Evolutionary conservation across 2,329 filamentous ascomycete species (phyloP).

Genomic region (Penicillium sp.): DNA sequence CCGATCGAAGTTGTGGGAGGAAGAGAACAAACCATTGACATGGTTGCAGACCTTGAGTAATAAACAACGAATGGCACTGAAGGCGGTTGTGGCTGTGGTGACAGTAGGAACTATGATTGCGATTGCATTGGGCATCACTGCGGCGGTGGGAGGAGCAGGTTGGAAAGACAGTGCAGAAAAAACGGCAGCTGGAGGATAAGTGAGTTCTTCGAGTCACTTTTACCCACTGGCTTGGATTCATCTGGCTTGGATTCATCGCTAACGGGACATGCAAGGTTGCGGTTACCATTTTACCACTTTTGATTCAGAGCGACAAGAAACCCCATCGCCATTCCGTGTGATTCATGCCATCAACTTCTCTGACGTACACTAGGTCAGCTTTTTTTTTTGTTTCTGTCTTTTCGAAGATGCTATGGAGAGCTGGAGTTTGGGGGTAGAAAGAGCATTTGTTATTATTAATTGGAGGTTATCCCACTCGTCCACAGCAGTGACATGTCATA

Average conservation of each 20-base stretch:
- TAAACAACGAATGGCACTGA: conserved; percentile 41
- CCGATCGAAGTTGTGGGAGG: conserved; percentile 37
- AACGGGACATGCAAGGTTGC: background rate
- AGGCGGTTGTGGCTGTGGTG: conserved; percentile 43
- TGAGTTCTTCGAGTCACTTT: conserved; percentile 10
- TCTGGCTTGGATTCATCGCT: background rate
- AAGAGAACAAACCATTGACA: conserved; percentile 35
- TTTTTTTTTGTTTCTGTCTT: background rate
- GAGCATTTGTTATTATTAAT: background rate
- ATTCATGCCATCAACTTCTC: background rate
- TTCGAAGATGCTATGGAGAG: background rate
- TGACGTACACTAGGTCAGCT: background rate
- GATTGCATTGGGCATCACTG: conserved; percentile 47
- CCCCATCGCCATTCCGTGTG: background rate
- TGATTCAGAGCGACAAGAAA: background rate
- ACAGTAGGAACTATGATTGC: conserved; percentile 46
- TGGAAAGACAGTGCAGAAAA: conserved; percentile 41
- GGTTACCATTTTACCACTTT: background rate
- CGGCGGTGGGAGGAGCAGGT: conserved; percentile 46
- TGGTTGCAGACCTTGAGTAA: conserved; percentile 38
- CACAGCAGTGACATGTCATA: background rate
- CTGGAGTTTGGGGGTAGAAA: background rate
- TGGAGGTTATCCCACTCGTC: background rate
- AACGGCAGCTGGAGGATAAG: conserved; percentile 24
- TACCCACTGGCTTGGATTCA: background rate